Evolutionary conservation across 805 yeast genomes (phyloP).

Genomic region (Zygotorulaspora sp.): DNA sequence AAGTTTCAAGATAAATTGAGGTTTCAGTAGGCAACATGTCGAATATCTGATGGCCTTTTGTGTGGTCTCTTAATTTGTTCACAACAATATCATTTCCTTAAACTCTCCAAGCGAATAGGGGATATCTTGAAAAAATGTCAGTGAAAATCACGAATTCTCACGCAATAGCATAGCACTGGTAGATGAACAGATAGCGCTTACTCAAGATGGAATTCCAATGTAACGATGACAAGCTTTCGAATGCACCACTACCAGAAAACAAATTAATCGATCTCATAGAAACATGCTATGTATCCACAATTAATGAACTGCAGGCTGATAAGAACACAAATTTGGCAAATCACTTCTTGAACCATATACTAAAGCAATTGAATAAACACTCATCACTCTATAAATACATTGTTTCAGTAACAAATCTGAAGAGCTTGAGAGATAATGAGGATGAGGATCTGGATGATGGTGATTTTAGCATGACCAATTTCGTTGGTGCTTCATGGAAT

Average conservation of each 20-base stretch:
- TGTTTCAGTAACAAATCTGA: slow-evolving; percentile 41
- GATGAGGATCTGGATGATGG: slow-evolving; percentile 9
- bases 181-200: no score
- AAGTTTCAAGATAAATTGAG: no score
- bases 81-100: no score
- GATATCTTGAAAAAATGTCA: neutral
- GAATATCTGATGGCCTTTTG: no score
- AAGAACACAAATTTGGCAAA: slow-evolving; percentile 14
- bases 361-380: slow-evolving; percentile 38
- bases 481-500: slow-evolving; percentile 57
- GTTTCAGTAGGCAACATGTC: no score
- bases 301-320: slow-evolving; percentile 4
- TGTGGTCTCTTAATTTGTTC: no score
- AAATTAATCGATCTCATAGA: slow-evolving; percentile 20
- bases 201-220: slow-evolving; percentile 14
- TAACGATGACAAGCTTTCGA: slow-evolving; percentile 16
- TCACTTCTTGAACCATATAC: slow-evolving; percentile 32
- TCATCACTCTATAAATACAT: slow-evolving; percentile 57
- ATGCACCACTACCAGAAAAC: slow-evolving; percentile 20
- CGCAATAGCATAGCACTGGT: no score
- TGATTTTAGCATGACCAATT: slow-evolving; percentile 29
- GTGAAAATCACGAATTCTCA: no score
- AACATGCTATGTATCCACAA: slow-evolving; percentile 7
- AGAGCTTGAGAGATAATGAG: slow-evolving; percentile 22
- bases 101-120: slow-evolving; percentile 1